Evolutionary conservation across 2,329 filamentous ascomycete species (phyloP).

Genomic region (Diaporthe citrichinensis): DNA sequence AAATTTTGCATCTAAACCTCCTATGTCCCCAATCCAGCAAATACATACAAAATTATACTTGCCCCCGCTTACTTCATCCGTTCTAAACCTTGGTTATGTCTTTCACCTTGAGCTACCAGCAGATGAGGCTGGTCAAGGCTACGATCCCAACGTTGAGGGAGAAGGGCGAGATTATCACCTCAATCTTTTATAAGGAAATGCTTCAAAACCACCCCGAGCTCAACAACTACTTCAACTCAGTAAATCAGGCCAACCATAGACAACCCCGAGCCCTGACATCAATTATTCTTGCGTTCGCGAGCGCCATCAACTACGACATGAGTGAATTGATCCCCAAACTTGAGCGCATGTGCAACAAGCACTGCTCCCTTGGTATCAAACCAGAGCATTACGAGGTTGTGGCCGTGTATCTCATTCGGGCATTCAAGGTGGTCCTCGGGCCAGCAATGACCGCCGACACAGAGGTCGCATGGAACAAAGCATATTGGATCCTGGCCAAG

Average conservation of each 20-base stretch:
- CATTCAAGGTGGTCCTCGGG: slow-evolving; percentile 77
- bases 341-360: slow-evolving; percentile 77
- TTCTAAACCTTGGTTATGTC: slow-evolving; percentile 30
- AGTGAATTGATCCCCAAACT: slow-evolving; percentile 67
- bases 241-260: slow-evolving; percentile 73
- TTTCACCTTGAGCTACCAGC: slow-evolving; percentile 61
- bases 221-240: slow-evolving; percentile 78
- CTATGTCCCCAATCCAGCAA: not conserved
- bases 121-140: slow-evolving; percentile 76
- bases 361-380: slow-evolving; percentile 77
- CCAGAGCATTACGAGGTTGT: slow-evolving; percentile 80
- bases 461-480: slow-evolving; percentile 77
- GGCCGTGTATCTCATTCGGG: slow-evolving; percentile 76
- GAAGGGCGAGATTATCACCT: slow-evolving; percentile 78
- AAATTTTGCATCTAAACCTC: not conserved
- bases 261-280: slow-evolving; percentile 74
- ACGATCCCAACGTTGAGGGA: slow-evolving; percentile 78
- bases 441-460: slow-evolving; percentile 75
- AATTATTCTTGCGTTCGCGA: slow-evolving; percentile 78
- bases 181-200: slow-evolving; percentile 80
- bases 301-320: slow-evolving; percentile 74
- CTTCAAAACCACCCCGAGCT: slow-evolving; percentile 75
- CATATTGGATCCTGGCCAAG: slow-evolving; percentile 81
- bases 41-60: not conserved
- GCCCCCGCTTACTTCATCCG: not conserved